A percentile compares a stretch with the other conserved stretches of the same genome.
Conservation (phyloP, 352 stramenopile genomes). For the Achlya hypogyna region DNA sequence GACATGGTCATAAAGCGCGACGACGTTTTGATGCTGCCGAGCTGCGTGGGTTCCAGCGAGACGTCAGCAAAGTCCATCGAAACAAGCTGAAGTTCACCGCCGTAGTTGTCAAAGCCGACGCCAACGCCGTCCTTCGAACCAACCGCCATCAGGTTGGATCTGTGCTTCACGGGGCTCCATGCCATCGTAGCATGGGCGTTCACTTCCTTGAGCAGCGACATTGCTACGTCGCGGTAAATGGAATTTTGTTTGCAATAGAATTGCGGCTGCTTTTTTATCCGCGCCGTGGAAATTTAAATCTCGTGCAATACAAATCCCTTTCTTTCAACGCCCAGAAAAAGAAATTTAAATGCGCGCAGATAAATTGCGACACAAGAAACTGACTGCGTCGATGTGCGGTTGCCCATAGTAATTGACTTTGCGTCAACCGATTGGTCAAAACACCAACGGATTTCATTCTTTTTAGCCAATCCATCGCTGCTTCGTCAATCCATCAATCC, state of each 20-base stretch:
- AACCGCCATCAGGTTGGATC: slow-evolving; percentile 72
- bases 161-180: slow-evolving; percentile 76
- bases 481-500: slow-evolving; percentile 15
- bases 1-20: slow-evolving; percentile 90
- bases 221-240: slow-evolving; percentile 26
- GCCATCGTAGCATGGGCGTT: slow-evolving; percentile 81
- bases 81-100: slow-evolving; percentile 95
- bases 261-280: neutral
- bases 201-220: slow-evolving; percentile 88
- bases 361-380: no score
- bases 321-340: no score
- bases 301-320: neutral
- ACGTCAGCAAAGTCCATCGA: slow-evolving; percentile 85
- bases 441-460: neutral
- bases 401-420: neutral
- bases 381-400: neutral
- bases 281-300: neutral
- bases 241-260: no score
- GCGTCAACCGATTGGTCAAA: neutral
- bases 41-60: slow-evolving; percentile 51
- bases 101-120: slow-evolving; percentile 95
- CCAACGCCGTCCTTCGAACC: slow-evolving; percentile 92
- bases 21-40: slow-evolving; percentile 84
- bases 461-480: slow-evolving; percentile 13
- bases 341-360: neutral